phyloP scores from a whole-genome alignment of 2,329 filamentous ascomycete species.

The Parascedosporium putredinis region DNA sequence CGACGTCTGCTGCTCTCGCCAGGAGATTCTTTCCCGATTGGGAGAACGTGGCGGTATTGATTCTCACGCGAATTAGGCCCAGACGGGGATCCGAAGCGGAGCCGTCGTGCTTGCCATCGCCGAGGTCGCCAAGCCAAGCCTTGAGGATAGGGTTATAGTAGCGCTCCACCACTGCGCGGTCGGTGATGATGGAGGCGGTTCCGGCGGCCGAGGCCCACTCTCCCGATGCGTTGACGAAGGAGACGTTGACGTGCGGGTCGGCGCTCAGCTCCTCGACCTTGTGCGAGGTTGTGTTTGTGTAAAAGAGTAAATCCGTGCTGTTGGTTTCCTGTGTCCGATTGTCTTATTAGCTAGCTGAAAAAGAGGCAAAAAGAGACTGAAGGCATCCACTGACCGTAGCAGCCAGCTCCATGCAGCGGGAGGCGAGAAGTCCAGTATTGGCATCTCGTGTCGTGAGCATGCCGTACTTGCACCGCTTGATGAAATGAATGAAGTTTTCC shows the following conservation, averaged over 20 bases:
- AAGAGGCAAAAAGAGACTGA: background rate
- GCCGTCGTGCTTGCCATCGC: constrained; percentile 74
- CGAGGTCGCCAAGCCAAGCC: constrained; percentile 79
- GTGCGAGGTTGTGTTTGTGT: constrained; percentile 82
- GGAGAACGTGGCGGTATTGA: constrained; percentile 62
- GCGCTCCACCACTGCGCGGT: constrained; percentile 58
- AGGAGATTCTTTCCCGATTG: constrained; percentile 52
- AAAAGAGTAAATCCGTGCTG: constrained; percentile 76
- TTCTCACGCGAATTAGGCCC: constrained; percentile 67
- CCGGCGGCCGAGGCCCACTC: constrained; percentile 87
- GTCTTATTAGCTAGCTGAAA: too few species aligned
- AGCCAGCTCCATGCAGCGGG: constrained; percentile 78
- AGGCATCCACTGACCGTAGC: constrained; percentile 57
- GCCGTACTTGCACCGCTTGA: constrained; percentile 66
- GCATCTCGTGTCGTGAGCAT: constrained; percentile 76
- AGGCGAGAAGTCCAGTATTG: constrained; percentile 56
- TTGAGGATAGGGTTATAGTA: constrained; percentile 66
- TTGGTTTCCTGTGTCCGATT: constrained; percentile 51
- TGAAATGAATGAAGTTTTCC: constrained; percentile 61
- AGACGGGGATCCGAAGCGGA: constrained; percentile 73
- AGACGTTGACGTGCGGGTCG: constrained; percentile 68
- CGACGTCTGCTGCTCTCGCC: constrained; percentile 57
- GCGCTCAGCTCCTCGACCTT: constrained; percentile 72
- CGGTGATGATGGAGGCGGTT: constrained; percentile 55
- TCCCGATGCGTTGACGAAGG: constrained; percentile 65